Evolutionary conservation across 768 basidiomycete species (phyloP), one percentile per base, ranked within the genome.

Genomic region (Termitomyces titanicus): DNA sequence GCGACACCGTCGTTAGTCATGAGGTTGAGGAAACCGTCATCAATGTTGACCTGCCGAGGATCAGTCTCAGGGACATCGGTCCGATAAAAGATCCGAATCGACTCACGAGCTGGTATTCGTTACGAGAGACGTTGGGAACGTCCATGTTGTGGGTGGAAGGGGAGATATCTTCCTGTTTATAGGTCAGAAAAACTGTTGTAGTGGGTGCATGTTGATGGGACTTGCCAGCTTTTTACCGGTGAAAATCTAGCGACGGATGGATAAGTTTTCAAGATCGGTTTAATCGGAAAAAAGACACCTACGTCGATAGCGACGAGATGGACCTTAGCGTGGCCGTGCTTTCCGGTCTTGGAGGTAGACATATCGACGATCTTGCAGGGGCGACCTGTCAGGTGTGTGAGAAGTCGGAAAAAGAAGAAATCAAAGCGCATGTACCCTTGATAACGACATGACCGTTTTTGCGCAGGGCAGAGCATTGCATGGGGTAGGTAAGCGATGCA

Each of bases 91-190:
- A 24, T 18, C 17, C 15, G 29, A 22, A 22, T 44, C n/a, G 25
- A 68, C 79, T 67, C 70, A 93, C 90, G 68, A 99, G 87, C 67
- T 88, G 81, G 82, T 86, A 98, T 85, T 99, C 97, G 57, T 76
- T 80, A 71, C 96, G 91, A 47, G 27, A 58, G 70, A 99, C 94
- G 76, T 97, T 91, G 72, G 96, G 96, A 67, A 97, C 96, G 64
- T 98, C 95, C 92, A 99, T 94, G 81, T 99, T 99, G 84, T 99
- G 97, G 72, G 96, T 99, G 69, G 94, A 96, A 66, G 93, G 93
- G 64, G 71, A 92, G 73, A 94, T 91, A 81, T 92, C 92, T 84
- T 94, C 92, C 89, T 92, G 70, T 74, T 35, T 37, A 18, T 39
- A 13, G 33, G 55, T 53, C 29, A 60, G 49, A 51, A 43, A 25